Base-by-base conservation (phyloP, 140 eudicot genomes). In the Anethum foeniculum region DNA sequence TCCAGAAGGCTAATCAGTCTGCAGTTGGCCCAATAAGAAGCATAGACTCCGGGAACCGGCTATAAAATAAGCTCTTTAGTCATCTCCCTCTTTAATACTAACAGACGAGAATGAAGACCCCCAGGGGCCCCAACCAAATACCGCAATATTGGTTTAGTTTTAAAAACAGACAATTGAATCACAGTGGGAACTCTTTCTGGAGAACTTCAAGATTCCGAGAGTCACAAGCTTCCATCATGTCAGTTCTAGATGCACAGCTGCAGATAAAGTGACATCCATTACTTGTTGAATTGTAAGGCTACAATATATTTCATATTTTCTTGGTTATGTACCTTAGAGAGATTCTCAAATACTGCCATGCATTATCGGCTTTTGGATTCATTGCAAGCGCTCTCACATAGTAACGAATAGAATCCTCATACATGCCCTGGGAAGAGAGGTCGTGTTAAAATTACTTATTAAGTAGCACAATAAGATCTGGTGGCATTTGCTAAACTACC, bases 291-390 rank as follows among this genome's bases (percentile, higher is more conserved):
- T 28, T 10, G 76, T 11, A 44, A 62, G 47, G 30, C 12, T 1
- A n/a, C 7, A 15, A 7, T 6, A 51, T 23, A 38, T 23, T 6
- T 19, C 10, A 25, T 34, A 48, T 19, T 74, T 56, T 5, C 25
- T 14, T 58, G 56, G 18, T 15, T 60, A 41, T 36, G 21, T 83
- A 94, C 98, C 97, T 94, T 85, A 94, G 78, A 7, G 98, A 94
- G 62, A 94, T 92, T 89, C 97, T 92, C 89, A 94, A 89, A 80
- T 94, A 94, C 58, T 94, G 97, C 98, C 98, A 94, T 48, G 97
- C 98, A 82, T 92, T 94, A 80, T 92, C 97, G 72, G 98, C 98
- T 88, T 94, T 94, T 44, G 98, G 98, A 82, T 94, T 94, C 98
- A 94, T 94, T 28, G 95, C 89, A 14, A 94, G 88, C 34, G 98